Base-by-base conservation (phyloP, 805 yeast species). In the Yamadazyma akitaensis region DNA sequence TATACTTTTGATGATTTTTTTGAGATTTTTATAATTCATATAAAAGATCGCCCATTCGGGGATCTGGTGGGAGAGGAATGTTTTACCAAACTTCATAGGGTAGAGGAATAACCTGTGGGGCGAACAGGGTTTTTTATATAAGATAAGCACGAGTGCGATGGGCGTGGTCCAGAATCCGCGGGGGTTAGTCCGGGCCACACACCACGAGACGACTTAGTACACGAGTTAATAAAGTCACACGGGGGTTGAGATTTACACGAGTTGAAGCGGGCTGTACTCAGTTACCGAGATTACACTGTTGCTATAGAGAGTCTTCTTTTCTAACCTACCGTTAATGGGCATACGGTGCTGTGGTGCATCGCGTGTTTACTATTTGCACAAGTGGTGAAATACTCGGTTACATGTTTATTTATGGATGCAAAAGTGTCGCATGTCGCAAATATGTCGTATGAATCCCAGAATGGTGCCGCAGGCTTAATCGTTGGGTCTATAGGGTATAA, bases 41-140 rank as follows among this genome's bases (percentile, higher is more conserved):
- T 92, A 92, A 57, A 77, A 77, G 48, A 80, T 78, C 42, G 81
- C 75, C 98, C 98, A 92, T 66, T 90, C 96, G 3, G 97, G 97
- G 47, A 91, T 89, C 72, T 90, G 96, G 66, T 92, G 96, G 40
- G 86, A 74, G 28, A 81, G 68, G 54, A 88, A 65, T 2, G 88
- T 85, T 64, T 87, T 88, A 24, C 92, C 95, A 62, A 87, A 88
- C 73, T 85, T 85, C 92, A 85, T 85, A 28, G n/a, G 9, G 32
- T 5, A 12, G 5, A 11, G 32, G 32, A 12, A 11, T 13, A 28
- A 28, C n/a, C n/a, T 13, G 4, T 12, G 10, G 32, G 10, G 32
- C 12, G n/a, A 28, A 28, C n/a, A 28, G 32, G 32, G 32, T 12
- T 13, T 28, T 28, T 24, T 18, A 26, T 26, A 37, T 37, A 28